Conservation (phyloP, 2,329 filamentous ascomycete species). For the Colletotrichum sp. region DNA sequence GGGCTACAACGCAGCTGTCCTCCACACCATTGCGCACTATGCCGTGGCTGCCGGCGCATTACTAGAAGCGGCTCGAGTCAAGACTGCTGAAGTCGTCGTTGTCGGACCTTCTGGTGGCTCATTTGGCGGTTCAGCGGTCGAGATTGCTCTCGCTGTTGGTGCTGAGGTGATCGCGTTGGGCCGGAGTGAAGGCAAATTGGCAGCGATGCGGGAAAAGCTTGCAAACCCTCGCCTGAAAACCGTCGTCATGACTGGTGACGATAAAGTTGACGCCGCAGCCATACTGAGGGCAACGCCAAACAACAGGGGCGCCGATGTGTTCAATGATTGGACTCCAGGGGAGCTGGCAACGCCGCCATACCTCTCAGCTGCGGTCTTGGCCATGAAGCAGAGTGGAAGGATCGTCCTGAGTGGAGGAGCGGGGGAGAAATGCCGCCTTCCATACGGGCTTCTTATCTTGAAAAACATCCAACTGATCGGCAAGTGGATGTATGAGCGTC, state of each 20-base stretch:
- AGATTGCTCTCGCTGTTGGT: slow-evolving; percentile 54
- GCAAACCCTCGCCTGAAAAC: slow-evolving; percentile 33
- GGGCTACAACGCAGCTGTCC: slow-evolving; percentile 45
- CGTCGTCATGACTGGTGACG: slow-evolving; percentile 45
- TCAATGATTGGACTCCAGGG: slow-evolving; percentile 51
- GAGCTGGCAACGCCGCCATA: slow-evolving; percentile 40
- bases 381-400: slow-evolving; percentile 20
- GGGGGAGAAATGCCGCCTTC: slow-evolving; percentile 28
- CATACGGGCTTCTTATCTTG: slow-evolving; percentile 35
- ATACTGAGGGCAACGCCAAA: slow-evolving; percentile 36
- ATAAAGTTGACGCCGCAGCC: slow-evolving; percentile 36
- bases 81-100: slow-evolving; percentile 53
- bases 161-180: slow-evolving; percentile 58
- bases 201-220: slow-evolving; percentile 25
- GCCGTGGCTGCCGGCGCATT: slow-evolving; percentile 52
- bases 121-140: slow-evolving; percentile 53
- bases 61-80: slow-evolving; percentile 39
- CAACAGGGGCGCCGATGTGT: slow-evolving; percentile 38
- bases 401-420: slow-evolving; percentile 31
- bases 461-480: slow-evolving; percentile 41
- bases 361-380: slow-evolving; percentile 36
- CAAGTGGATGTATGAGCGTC: slow-evolving; percentile 45
- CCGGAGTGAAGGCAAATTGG: slow-evolving; percentile 41
- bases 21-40: slow-evolving; percentile 40
- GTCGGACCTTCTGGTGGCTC: slow-evolving; percentile 54